Percentiles rank a stretch among this genome's conserved stretches.
Conservation (phyloP, 441 rosid species). For the Populus hybrid region DNA sequence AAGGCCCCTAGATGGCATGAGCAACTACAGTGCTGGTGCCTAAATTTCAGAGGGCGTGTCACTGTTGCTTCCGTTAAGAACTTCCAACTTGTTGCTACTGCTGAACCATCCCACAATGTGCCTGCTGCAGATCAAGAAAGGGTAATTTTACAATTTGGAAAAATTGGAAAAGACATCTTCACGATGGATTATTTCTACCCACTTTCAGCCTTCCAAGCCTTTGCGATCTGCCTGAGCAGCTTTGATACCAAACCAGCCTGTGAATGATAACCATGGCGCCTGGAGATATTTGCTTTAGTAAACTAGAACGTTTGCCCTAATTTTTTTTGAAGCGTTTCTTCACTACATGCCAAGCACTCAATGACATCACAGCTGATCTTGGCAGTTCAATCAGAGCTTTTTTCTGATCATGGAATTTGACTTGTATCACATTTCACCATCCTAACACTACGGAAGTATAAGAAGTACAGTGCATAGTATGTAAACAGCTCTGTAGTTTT, state of each 20-base stretch:
- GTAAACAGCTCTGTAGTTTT: background rate
- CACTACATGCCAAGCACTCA: slow-evolving; percentile 10
- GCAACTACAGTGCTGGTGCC: slow-evolving; percentile 96
- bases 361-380: slow-evolving; percentile 6
- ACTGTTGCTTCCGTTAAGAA: slow-evolving; percentile 96
- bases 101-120: slow-evolving; percentile 53
- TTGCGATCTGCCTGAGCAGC: slow-evolving; percentile 88
- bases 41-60: slow-evolving; percentile 88
- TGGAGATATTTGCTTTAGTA: background rate
- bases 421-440: slow-evolving; percentile 12
- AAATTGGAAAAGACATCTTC: slow-evolving; percentile 83
- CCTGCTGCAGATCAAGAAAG: slow-evolving; percentile 64
- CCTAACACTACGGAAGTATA: slow-evolving; percentile 11
- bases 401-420: slow-evolving; percentile 16
- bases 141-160: slow-evolving; percentile 84
- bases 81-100: slow-evolving; percentile 82
- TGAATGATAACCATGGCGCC: slow-evolving; percentile 35
- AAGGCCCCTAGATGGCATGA: slow-evolving; percentile 95
- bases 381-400: background rate
- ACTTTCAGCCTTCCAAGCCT: slow-evolving; percentile 85
- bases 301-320: slow-evolving; percentile 14
- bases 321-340: slow-evolving; percentile 7
- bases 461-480: slow-evolving; percentile 4
- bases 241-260: slow-evolving; percentile 93
- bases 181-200: slow-evolving; percentile 92